Conservation (phyloP, 2,329 filamentous ascomycete genomes). For the Didymellaceae sp. region DNA sequence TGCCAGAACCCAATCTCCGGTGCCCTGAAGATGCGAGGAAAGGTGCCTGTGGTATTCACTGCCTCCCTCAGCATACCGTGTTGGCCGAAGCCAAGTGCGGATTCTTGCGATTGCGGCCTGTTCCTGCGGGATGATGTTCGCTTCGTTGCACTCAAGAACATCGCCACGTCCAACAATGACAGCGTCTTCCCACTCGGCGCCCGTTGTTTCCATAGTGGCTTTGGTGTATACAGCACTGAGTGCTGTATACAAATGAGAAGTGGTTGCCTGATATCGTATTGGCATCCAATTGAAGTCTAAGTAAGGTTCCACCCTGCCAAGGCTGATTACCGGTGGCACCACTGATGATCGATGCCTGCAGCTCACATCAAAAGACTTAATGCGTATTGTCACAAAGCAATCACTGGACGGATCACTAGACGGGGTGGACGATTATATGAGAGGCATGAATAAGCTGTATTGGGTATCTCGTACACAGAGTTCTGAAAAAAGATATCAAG, state of each 20-base stretch:
- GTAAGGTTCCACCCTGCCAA: too few relatives aligned
- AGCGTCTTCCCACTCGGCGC: constrained; percentile 19
- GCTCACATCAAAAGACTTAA: too few relatives aligned
- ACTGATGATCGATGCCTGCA: too few relatives aligned
- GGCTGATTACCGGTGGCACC: too few relatives aligned
- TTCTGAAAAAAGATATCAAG: not conserved
- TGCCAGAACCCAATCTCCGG: constrained; percentile 20
- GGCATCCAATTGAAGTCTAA: too few relatives aligned
- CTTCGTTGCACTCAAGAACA: constrained; percentile 43
- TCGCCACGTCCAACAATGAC: constrained; percentile 38
- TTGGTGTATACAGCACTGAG: not conserved
- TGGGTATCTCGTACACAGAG: constrained; percentile 11
- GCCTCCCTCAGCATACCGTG: constrained; percentile 16
- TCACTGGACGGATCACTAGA: too few relatives aligned
- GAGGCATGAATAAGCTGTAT: constrained; percentile 1
- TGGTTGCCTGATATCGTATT: too few relatives aligned
- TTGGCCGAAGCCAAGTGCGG: constrained; percentile 25
- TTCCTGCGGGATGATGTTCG: constrained; percentile 41
- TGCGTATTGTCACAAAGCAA: too few relatives aligned
- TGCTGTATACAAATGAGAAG: too few relatives aligned
- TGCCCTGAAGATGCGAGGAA: constrained; percentile 21
- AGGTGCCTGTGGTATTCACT: constrained; percentile 28
- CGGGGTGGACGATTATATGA: too few relatives aligned
- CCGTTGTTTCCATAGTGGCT: too few relatives aligned
- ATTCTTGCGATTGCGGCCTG: constrained; percentile 21